Percentiles rank a stretch among this genome's conserved stretches.
Evolutionary conservation across 352 stramenopile genomes (phyloP).

Genomic region (Pythium aristosporum): DNA sequence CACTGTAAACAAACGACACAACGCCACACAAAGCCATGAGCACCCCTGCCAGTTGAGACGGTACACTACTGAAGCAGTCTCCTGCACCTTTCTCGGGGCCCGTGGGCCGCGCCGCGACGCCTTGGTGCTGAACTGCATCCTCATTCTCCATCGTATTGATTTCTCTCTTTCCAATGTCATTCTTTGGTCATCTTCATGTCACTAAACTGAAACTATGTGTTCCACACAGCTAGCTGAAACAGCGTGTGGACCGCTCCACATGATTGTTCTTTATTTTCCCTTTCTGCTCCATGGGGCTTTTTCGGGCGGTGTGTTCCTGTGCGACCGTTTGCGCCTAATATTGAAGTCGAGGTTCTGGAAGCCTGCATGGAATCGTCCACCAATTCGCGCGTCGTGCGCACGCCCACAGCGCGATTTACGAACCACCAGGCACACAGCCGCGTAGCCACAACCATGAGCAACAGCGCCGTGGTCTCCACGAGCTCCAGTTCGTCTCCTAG

Average conservation of each 20-base stretch:
- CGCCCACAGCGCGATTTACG: neutral
- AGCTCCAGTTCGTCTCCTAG: constrained; percentile 6
- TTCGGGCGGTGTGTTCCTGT: neutral
- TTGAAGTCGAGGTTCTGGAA: constrained; percentile 20
- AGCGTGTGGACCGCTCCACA: constrained; percentile 10
- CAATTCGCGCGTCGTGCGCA: constrained; percentile 5
- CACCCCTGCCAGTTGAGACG: neutral
- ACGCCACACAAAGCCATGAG: neutral
- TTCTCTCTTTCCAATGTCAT: constrained; percentile 2
- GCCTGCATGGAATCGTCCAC: constrained; percentile 12
- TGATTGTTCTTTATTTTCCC: constrained; percentile 24
- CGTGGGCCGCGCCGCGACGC: constrained; percentile 18
- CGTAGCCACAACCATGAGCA: constrained; percentile 23
- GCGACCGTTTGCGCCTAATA: constrained; percentile 18
- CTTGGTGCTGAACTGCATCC: neutral
- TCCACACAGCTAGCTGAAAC: constrained; percentile 6
- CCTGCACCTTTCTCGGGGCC: constrained; percentile 39
- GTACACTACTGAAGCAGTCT: neutral
- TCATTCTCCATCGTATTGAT: constrained; percentile 18
- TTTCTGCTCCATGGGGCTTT: constrained; percentile 1
- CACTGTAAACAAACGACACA: constrained; percentile 37
- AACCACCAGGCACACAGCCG: neutral
- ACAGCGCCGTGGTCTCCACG: constrained; percentile 22
- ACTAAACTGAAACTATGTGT: neutral
- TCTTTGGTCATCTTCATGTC: neutral